A percentile compares a stretch with the other conserved stretches of the same genome.
phyloP scores from a whole-genome alignment of 2,329 filamentous ascomycete genomes.

The Calonectria pseudoreteaudii region DNA sequence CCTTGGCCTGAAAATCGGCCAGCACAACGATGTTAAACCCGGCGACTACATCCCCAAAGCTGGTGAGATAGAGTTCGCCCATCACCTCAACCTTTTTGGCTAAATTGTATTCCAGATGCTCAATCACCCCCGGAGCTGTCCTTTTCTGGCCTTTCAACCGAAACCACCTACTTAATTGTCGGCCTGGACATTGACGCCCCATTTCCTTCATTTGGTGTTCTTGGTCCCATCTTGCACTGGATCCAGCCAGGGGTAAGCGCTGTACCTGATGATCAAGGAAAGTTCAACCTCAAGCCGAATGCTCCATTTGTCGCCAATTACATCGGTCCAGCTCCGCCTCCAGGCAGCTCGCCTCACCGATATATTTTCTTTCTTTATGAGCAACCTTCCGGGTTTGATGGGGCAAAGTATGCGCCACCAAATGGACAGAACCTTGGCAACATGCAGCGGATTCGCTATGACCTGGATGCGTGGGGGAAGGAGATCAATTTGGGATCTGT shows the following conservation, averaged over 20 bases:
- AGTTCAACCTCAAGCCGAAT: conserved; percentile 16
- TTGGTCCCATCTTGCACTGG: conserved; percentile 62
- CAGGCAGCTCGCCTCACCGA: conserved; percentile 58
- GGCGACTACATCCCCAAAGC: conserved; percentile 32
- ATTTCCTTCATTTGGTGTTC: conserved; percentile 51
- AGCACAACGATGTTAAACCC: conserved; percentile 20
- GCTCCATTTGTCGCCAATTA: conserved; percentile 52
- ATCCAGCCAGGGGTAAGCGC: conserved; percentile 54
- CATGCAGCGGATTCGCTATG: conserved; percentile 54
- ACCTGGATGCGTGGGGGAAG: conserved; percentile 57
- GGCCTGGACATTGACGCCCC: conserved; percentile 62
- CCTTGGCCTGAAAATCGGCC: conserved; percentile 27
- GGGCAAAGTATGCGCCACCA: conserved; percentile 46
- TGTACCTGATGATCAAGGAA: background rate
- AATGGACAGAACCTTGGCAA: conserved; percentile 50
- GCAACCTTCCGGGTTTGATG: conserved; percentile 50
- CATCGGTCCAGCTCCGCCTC: conserved; percentile 60
- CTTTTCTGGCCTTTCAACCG: conserved; percentile 14
- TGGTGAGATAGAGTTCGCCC: background rate
- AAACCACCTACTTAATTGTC: conserved; percentile 52
- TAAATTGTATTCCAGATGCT: conserved; percentile 3
- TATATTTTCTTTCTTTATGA: conserved; percentile 63
- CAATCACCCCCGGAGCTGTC: conserved; percentile 17
- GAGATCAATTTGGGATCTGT: conserved; percentile 57
- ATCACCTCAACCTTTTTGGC: background rate